Conservation (phyloP, 441 rosid species). For the Erodium texanum region DNA sequence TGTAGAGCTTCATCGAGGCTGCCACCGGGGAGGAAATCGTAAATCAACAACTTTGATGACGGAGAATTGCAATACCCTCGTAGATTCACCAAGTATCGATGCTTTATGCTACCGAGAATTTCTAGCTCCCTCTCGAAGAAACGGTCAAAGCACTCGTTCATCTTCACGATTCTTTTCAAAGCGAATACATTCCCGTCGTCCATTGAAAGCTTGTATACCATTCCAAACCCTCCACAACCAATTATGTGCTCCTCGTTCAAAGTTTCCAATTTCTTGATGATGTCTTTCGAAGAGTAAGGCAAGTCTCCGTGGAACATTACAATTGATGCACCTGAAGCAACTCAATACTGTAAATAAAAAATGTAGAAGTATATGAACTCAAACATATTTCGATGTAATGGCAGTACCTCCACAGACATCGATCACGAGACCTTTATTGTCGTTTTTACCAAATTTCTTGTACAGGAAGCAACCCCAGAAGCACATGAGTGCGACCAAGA, state of each 20-base stretch:
- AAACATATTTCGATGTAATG: background rate
- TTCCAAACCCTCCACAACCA: slow-evolving; percentile 95
- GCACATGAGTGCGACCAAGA: slow-evolving; percentile 97
- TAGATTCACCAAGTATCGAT: slow-evolving; percentile 83
- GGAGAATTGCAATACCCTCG: slow-evolving; percentile 98
- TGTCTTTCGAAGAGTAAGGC: slow-evolving; percentile 93
- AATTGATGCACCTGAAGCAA: slow-evolving; percentile 75
- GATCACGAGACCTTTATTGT: slow-evolving; percentile 63
- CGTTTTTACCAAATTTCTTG: slow-evolving; percentile 89
- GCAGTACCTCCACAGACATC: slow-evolving; percentile 76
- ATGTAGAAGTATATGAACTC: too few species aligned
- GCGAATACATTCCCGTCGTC: slow-evolving; percentile 95
- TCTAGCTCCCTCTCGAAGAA: slow-evolving; percentile 95
- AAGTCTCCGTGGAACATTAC: slow-evolving; percentile 98
- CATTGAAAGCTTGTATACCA: slow-evolving; percentile 88
- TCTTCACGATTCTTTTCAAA: slow-evolving; percentile 71
- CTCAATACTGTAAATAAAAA: slow-evolving; percentile 9
- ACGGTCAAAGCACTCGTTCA: slow-evolving; percentile 90
- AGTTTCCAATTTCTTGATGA: slow-evolving; percentile 73
- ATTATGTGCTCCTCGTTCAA: slow-evolving; percentile 80
- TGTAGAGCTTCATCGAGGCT: slow-evolving; percentile 98
- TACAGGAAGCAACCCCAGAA: slow-evolving; percentile 98
- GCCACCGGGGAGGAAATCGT: slow-evolving; percentile 91
- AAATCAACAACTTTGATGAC: slow-evolving; percentile 75
- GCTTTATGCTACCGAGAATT: slow-evolving; percentile 97